Evolutionary conservation across 208 protist genomes (phyloP), one percentile per base, ranked within the genome.

Genomic region (Trypanosomatidae sp.): DNA sequence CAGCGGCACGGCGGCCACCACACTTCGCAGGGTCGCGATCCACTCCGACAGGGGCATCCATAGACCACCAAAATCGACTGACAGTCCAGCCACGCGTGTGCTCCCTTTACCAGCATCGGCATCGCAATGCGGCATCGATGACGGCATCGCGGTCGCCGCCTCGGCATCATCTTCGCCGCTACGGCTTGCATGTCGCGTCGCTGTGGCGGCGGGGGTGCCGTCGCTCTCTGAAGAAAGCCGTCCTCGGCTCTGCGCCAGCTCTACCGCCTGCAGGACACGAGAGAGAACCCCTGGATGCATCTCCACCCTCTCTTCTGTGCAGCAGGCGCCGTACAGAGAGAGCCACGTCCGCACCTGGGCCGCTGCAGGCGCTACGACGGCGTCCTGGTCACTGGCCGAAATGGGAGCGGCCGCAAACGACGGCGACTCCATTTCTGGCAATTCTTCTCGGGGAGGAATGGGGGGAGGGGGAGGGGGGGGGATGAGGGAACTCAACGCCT

Each of bases 21-120:
- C 13, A 52, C 75, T 79, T 22, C 69, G 75, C 50, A 79, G 47
- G 7, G 56, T 49, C 5, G 75, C 75, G 2, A 62, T 10, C 75
- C 75, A 79, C 64, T 55, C 75, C 0, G 75, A 70, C 62, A 71
- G 33, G 8, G 69, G 67, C 69, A 79, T 70, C 68, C 46, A 79
- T 0, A 79, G 36, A 13, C 69, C 44, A 7, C 67, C 25, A 6
- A 79, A 39, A 25, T 79, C 64, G 22, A 79, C 25, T 12, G 60
- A 44, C 7, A 79, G 15, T 28, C 46, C 64, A 13, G 28, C 64
- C 44, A 39, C 64, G 15, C n/a, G 1, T 22, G 10, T 22, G 8
- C n/a, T 2, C 17, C 39, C 6, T 44, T 46, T n/a, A 10, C 41
- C 7, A 22, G 0, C 39, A 25, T 44, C 33, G 36, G 13, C 22